Evolutionary conservation across 371 early-diverging fungal genomes (phyloP), one percentile per base, ranked within the genome.

Genomic region (Mortierella sp.): DNA sequence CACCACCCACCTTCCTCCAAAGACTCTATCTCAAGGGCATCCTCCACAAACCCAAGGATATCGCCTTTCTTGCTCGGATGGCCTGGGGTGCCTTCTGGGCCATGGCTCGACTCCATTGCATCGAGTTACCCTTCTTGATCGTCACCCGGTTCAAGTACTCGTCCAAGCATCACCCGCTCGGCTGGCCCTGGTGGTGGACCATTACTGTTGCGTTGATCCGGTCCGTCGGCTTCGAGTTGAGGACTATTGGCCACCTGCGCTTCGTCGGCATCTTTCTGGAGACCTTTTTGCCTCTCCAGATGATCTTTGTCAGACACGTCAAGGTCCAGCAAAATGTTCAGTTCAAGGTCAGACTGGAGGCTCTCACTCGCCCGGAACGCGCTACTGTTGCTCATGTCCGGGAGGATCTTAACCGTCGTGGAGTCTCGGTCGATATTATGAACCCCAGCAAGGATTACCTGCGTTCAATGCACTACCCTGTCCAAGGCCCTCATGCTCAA

Each of bases 121-220:
- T 76, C n/a, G 76, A 76, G 22, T 58, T 76, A 1, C 76, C 76
- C 0, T 76, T 64, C 29, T 43, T 76, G 31, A 70, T 76, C 14
- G 55, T 55, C 40, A 76, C 76, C 2, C 70, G 70, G 2, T 75
- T 75, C 65, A 19, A 68, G 11, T 34, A 64, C n/a, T 41, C 48
- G n/a, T 26, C 76, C 4, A 50, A 44, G 4, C 66, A 76, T 29
- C 70, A 76, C 55, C 70, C 70, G 14, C 48, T 64, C 29, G 52
- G 53, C 16, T 76, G 76, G 76, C 50, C 24, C 13, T 76, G 76
- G 76, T 53, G 64, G 52, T 55, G 70, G 65, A 70, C 70, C 29
- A 24, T 76, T 24, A 44, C 39, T 14, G 66, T 76, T 58, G 76
- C 65, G 22, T 26, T 76, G 41, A 16, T 69, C 7, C 70, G 76